A percentile compares a stretch with the other conserved stretches of the same genome.
phyloP scores from a whole-genome alignment of 78 protist genomes.

The Dictyostelium firmibasis region DNA sequence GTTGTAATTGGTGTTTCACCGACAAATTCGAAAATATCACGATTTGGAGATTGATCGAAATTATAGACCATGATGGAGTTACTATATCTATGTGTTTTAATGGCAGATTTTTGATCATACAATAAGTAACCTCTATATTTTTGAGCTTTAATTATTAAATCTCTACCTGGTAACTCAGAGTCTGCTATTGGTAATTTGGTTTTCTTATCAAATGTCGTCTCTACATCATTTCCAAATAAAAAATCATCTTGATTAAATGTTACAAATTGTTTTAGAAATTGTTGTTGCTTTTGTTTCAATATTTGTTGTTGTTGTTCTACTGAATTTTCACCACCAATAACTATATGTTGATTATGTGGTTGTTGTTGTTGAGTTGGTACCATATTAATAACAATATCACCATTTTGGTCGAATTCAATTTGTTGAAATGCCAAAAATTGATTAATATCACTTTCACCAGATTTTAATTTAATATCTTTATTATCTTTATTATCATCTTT shows the following conservation, averaged over 20 bases:
- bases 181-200: not conserved
- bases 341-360: not conserved
- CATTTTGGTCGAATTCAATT: not conserved
- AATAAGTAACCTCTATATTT: constrained; percentile 17
- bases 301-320: not conserved
- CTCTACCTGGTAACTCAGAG: constrained; percentile 33
- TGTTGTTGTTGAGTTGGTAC: not conserved
- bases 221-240: not conserved
- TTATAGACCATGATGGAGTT: not conserved
- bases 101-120: not conserved
- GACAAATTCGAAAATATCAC: constrained; percentile 19
- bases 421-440: not conserved
- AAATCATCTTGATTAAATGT: not conserved
- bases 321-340: no score
- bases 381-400: not conserved
- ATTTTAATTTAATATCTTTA: no score
- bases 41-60: not conserved
- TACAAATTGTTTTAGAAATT: not conserved
- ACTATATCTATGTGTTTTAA: not conserved
- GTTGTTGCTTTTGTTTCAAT: not conserved
- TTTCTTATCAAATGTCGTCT: not conserved
- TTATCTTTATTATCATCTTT: no score
- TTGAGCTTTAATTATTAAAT: constrained; percentile 30
- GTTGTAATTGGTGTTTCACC: constrained; percentile 2
- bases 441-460: not conserved